These are phyloP conservation scores for Przewalskia tangutica DNA, from an alignment of 257 asterid species.

Conservation along the genomic window DNA sequence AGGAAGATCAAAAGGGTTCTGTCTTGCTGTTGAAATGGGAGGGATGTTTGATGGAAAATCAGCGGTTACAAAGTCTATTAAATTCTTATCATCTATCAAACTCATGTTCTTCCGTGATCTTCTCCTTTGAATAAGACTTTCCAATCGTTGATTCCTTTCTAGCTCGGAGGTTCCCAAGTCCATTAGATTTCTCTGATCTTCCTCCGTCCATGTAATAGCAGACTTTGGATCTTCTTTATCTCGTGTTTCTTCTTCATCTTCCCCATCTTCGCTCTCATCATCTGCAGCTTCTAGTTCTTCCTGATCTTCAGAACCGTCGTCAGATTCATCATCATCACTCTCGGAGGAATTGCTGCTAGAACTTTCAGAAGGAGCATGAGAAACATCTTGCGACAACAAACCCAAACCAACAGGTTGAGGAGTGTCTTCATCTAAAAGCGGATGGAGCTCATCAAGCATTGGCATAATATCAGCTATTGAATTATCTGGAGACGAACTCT, in stretches of 20 bases:
- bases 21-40: slow-evolving; percentile 58
- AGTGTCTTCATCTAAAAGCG: slow-evolving; percentile 54
- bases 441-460: slow-evolving; percentile 89
- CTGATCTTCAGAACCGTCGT: slow-evolving; percentile 40
- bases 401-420: slow-evolving; percentile 27
- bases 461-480: slow-evolving; percentile 88
- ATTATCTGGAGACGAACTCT: slow-evolving; percentile 85
- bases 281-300: slow-evolving; percentile 42
- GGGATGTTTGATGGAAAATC: slow-evolving; percentile 52
- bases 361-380: slow-evolving; percentile 35
- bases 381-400: slow-evolving; percentile 28
- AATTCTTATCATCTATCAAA: slow-evolving; percentile 38
- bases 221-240: slow-evolving; percentile 42
- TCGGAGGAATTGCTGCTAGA: slow-evolving; percentile 20
- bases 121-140: slow-evolving; percentile 71
- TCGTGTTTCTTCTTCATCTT: slow-evolving; percentile 42
- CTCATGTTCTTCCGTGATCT: slow-evolving; percentile 43
- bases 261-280: slow-evolving; percentile 26
- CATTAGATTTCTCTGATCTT: slow-evolving; percentile 88
- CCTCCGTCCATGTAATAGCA: slow-evolving; percentile 70
- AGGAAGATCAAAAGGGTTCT: slow-evolving; percentile 61
- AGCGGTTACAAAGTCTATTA: slow-evolving; percentile 56
- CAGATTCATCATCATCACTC: slow-evolving; percentile 42
- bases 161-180: slow-evolving; percentile 83
- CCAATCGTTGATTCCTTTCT: slow-evolving; percentile 79